Base-by-base conservation (phyloP, 768 basidiomycete genomes). In the Pholiota molesta region DNA sequence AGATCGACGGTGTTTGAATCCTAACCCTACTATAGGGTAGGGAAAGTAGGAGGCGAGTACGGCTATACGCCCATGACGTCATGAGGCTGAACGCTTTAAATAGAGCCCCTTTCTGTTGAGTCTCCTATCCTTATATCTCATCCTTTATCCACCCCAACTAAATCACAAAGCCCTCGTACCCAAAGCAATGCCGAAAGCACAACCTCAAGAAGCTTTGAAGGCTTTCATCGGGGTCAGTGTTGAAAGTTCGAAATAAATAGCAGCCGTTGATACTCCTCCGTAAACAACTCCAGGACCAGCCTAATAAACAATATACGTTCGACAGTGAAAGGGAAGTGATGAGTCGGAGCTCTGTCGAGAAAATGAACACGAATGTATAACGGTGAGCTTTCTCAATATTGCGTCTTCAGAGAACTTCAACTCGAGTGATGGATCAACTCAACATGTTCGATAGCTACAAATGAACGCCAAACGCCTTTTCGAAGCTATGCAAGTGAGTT, bases 401-500 rank as follows among this genome's bases (percentile, higher is more conserved):
- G 29, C 31, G 0, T 37, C 5, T 16, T 4, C 7, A 5, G 35
- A 37, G 35, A 37, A 37, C 35, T 37, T 37, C 35, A 37, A 40
- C n/a, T 8, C 14, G 3, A 21, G 14, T 29, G 19, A 1, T 28
- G 17, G 37, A 14, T 1, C 17, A 9, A 37, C 35, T 55, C 19
- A 35, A 13, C 52, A 21, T n/a, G 37, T 26, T 19, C 6, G 17
- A 16, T 63, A 91, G 88, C 68, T 87, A 63, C 79, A 81, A 72
- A 85, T 89, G 86, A 78, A 84, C 58, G 82, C 87, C 11, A 89
- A 81, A 63, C 74, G 79, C 61, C 66, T 90, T 57, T 90, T 92
- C 68, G 76, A 82, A 69, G 83, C 87, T 42, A 92, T 93, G 89
- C 90, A 91, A 84, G 87, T 86, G 63, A 31, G 74, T 65, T 37